Evolutionary conservation across 371 early-diverging fungal species (phyloP).

Genomic region (Syncephalastrum racemosum): DNA sequence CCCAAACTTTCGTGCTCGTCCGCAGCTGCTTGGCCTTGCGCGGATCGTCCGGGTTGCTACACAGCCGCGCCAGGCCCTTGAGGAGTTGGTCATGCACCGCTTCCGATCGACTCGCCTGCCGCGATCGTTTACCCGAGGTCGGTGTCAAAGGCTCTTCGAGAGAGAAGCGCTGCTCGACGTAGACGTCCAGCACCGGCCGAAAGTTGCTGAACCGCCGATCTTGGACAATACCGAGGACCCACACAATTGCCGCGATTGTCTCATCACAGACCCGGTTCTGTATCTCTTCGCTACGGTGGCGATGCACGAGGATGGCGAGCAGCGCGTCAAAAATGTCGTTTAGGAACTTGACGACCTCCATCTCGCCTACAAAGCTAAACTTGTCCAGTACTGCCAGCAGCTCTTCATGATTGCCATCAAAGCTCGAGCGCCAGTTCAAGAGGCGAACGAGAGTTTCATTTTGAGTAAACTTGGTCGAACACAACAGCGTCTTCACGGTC

Average conservation of each 20-base stretch:
- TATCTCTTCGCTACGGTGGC: slow-evolving; percentile 21
- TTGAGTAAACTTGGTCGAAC: slow-evolving; percentile 71
- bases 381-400: slow-evolving; percentile 58
- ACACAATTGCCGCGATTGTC: slow-evolving; percentile 56
- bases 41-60: slow-evolving; percentile 42
- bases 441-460: slow-evolving; percentile 62
- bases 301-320: slow-evolving; percentile 56
- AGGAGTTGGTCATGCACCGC: slow-evolving; percentile 42
- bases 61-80: slow-evolving; percentile 44
- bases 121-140: slow-evolving; percentile 3
- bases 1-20: slow-evolving; percentile 70
- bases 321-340: slow-evolving; percentile 66
- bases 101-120: slow-evolving; percentile 14
- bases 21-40: slow-evolving; percentile 54
- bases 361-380: slow-evolving; percentile 65
- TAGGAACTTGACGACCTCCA: slow-evolving; percentile 73
- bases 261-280: slow-evolving; percentile 41
- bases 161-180: slow-evolving; percentile 57
- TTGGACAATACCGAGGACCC: slow-evolving; percentile 59
- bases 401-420: slow-evolving; percentile 30
- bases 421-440: slow-evolving; percentile 56
- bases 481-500: slow-evolving; percentile 54
- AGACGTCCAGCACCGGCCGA: slow-evolving; percentile 60
- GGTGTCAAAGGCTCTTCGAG: slow-evolving; percentile 22
- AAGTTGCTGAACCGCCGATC: slow-evolving; percentile 69